phyloP scores from a whole-genome alignment of 2,329 filamentous ascomycete genomes.

The Aureobasidium namibiae region DNA sequence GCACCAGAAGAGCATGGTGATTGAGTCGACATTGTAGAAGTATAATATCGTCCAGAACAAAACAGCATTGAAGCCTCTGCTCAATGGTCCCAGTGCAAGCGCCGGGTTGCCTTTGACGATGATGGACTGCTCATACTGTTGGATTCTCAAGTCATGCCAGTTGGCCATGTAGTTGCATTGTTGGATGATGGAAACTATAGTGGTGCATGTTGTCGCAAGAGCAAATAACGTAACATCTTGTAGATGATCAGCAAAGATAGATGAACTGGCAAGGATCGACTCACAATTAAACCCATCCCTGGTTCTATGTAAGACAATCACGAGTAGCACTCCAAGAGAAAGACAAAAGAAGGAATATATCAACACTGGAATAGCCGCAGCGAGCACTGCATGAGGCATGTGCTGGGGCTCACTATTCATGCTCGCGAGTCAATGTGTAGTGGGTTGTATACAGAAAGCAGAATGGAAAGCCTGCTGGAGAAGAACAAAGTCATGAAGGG shows the following conservation, averaged over 20 bases:
- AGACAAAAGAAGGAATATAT: slow-evolving; percentile 16
- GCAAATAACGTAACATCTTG: slow-evolving; percentile 17
- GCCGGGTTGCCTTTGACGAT: slow-evolving; percentile 12
- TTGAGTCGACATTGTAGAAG: slow-evolving; percentile 15
- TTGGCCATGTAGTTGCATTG: slow-evolving; percentile 16
- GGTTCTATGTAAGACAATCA: slow-evolving; percentile 11
- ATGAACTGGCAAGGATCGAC: not conserved
- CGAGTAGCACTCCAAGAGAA: slow-evolving; percentile 11
- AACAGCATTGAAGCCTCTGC: slow-evolving; percentile 15
- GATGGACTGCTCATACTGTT: slow-evolving; percentile 15
- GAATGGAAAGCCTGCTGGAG: not conserved
- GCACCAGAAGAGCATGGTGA: slow-evolving; percentile 13
- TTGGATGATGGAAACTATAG: slow-evolving; percentile 14
- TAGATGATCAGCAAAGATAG: not conserved
- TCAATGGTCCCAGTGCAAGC: slow-evolving; percentile 17
- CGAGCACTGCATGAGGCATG: slow-evolving; percentile 7
- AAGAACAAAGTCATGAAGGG: not conserved
- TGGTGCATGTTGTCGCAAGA: slow-evolving; percentile 13
- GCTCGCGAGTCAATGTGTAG: not conserved
- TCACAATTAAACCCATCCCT: slow-evolving; percentile 17
- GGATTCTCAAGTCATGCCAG: slow-evolving; percentile 12
- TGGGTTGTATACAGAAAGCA: not conserved
- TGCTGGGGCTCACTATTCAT: not conserved
- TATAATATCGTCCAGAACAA: slow-evolving; percentile 18
- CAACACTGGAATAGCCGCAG: slow-evolving; percentile 15